phyloP scores from a whole-genome alignment of 805 yeast genomes.

The Candida taoyuanica region DNA sequence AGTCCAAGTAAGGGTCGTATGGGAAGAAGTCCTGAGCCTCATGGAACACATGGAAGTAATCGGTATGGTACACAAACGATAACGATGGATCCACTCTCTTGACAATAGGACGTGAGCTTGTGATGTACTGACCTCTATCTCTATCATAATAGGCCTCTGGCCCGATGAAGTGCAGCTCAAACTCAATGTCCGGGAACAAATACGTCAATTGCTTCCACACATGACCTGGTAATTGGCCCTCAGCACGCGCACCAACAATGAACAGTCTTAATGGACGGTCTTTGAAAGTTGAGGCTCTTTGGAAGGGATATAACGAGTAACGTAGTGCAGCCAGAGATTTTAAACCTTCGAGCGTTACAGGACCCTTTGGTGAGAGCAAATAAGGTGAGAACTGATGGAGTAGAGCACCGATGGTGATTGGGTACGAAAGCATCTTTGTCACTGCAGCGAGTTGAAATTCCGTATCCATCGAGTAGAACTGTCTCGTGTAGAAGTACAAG shows the following conservation, averaged over 20 bases:
- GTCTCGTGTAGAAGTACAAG: conserved; percentile 85
- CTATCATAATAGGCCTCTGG: conserved; percentile 85
- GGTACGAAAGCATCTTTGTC: conserved; percentile 90
- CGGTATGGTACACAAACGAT: conserved; percentile 77
- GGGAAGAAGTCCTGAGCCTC: conserved; percentile 95
- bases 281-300: conserved; percentile 52
- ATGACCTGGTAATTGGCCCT: conserved; percentile 87
- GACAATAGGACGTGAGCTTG: conserved; percentile 59
- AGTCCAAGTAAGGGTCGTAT: conserved; percentile 93
- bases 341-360: conserved; percentile 86
- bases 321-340: conserved; percentile 90
- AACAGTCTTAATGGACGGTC: conserved; percentile 89
- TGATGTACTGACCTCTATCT: conserved; percentile 55
- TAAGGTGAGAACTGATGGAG: conserved; percentile 87
- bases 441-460: conserved; percentile 94
- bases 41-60: conserved; percentile 86
- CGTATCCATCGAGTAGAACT: conserved; percentile 93
- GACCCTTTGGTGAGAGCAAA: conserved; percentile 74
- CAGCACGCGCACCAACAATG: conserved; percentile 88
- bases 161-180: conserved; percentile 90
- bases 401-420: conserved; percentile 80
- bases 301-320: conserved; percentile 77
- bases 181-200: conserved; percentile 73
- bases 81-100: conserved; percentile 71
- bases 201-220: conserved; percentile 93